Conservation (phyloP, 148 eudicot genomes). For the Rhododendron kiyosumense region DNA sequence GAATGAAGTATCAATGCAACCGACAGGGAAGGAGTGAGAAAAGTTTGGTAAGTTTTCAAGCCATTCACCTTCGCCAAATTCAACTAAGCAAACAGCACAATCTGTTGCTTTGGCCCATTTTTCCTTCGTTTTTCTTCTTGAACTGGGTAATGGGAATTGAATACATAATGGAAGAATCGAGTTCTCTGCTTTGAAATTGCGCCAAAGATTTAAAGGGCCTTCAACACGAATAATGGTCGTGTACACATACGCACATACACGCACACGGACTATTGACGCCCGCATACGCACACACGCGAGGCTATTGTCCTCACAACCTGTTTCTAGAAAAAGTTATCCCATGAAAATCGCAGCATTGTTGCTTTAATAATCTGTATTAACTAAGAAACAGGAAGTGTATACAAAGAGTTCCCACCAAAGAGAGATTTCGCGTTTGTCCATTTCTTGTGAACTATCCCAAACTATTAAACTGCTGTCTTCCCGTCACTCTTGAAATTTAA, state of each 20-base stretch:
- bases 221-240: too few relatives aligned
- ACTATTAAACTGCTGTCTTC: neutral
- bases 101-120: constrained; percentile 9
- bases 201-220: neutral
- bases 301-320: neutral
- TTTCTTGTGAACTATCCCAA: neutral
- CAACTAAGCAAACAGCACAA: constrained; percentile 45
- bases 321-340: neutral
- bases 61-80: constrained; percentile 28
- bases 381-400: neutral
- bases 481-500: neutral
- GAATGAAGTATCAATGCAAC: constrained; percentile 42
- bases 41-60: constrained; percentile 32
- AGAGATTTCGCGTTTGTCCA: neutral
- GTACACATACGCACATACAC: too few relatives aligned
- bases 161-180: constrained; percentile 27
- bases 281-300: too few relatives aligned
- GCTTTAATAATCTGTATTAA: neutral
- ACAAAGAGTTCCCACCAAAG: neutral
- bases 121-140: constrained; percentile 17
- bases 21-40: constrained; percentile 34
- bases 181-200: constrained; percentile 3
- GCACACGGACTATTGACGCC: too few relatives aligned
- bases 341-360: neutral
- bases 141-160: constrained; percentile 31